These are phyloP conservation scores for Cladosporium sp. DNA, from an alignment of 2,329 filamentous ascomycete species.

Conservation along the genomic window DNA sequence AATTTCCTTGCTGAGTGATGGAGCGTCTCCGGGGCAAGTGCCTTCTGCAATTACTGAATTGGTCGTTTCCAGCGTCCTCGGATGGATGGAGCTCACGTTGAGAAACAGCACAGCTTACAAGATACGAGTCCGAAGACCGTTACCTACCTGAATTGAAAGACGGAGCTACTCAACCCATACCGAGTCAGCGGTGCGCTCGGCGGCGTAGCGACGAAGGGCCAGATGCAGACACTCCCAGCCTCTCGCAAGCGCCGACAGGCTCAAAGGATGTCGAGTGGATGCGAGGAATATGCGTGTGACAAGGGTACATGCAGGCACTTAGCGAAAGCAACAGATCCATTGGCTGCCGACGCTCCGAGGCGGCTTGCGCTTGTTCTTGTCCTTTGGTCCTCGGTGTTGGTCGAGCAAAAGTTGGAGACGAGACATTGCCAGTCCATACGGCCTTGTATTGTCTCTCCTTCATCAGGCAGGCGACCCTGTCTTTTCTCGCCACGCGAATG, in stretches of 20 bases:
- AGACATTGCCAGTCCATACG: not conserved
- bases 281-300: conserved; percentile 17
- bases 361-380: conserved; percentile 3
- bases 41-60: not conserved
- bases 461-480: not conserved
- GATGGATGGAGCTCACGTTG: not conserved
- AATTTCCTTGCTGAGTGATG: not conserved
- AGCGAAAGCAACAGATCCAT: conserved; percentile 2
- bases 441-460: not conserved
- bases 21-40: not conserved
- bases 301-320: conserved; percentile 17
- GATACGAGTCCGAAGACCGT: not conserved
- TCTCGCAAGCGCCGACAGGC: conserved; percentile 18
- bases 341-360: conserved; percentile 1
- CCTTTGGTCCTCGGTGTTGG: not conserved
- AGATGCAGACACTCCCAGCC: conserved; percentile 16
- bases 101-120: not conserved
- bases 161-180: not conserved
- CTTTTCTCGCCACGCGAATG: not conserved
- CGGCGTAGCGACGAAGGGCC: not conserved
- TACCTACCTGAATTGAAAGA: not conserved
- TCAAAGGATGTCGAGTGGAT: conserved; percentile 7
- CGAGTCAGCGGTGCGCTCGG: conserved; percentile 16
- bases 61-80: not conserved
- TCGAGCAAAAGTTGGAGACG: not conserved